Conservation (phyloP, 352 stramenopile genomes). For the Pythium phragmiticola region DNA sequence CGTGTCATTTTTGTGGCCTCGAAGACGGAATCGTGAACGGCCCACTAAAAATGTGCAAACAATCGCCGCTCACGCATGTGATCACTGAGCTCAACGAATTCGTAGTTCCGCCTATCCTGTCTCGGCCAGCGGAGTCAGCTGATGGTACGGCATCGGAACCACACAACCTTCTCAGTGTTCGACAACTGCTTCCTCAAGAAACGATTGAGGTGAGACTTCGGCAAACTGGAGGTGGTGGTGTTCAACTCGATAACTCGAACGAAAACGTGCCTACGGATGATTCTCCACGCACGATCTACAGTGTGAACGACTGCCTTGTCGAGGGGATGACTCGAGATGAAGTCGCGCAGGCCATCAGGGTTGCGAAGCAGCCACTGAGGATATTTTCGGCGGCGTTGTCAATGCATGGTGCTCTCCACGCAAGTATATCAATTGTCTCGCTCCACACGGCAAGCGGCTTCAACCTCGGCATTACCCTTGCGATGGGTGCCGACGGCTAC, state of each 20-base stretch:
- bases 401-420: constrained; percentile 48
- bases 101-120: constrained; percentile 47
- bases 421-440: constrained; percentile 68
- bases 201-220: background rate
- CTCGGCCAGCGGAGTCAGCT: constrained; percentile 11
- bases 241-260: background rate
- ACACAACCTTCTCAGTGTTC: background rate
- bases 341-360: constrained; percentile 13
- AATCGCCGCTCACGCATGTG: constrained; percentile 43
- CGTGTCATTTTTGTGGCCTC: constrained; percentile 57
- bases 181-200: background rate
- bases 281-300: constrained; percentile 13
- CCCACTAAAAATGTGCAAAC: constrained; percentile 42
- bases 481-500: constrained; percentile 13
- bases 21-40: constrained; percentile 71
- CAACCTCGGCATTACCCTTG: constrained; percentile 41
- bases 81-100: constrained; percentile 45
- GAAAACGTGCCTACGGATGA: background rate
- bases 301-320: constrained; percentile 25
- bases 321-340: constrained; percentile 18
- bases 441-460: constrained; percentile 22
- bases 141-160: background rate
- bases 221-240: constrained; percentile 8
- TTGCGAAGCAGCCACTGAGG: constrained; percentile 11
- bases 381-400: constrained; percentile 34